Evolutionary conservation across 2,329 filamentous ascomycete species (phyloP).

Genomic region (Cryphonectria nitschkei): DNA sequence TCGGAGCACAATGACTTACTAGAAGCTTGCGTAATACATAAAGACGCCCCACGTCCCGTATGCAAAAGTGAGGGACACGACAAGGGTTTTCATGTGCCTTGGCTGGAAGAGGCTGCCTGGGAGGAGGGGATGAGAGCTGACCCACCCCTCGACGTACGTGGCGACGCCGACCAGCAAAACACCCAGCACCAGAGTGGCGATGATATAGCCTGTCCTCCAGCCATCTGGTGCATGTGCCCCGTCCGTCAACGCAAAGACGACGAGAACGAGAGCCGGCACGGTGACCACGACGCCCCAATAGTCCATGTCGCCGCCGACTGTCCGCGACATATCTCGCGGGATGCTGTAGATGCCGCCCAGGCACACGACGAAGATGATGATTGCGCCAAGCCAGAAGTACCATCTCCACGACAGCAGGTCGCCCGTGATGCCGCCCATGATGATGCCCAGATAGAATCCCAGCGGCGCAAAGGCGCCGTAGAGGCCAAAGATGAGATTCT

Average conservation of each 20-base stretch:
- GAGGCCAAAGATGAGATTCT: slow-evolving; percentile 68
- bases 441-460: slow-evolving; percentile 67
- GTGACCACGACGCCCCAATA: slow-evolving; percentile 66
- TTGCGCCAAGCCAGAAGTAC: slow-evolving; percentile 70
- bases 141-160: slow-evolving; percentile 74
- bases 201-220: slow-evolving; percentile 76
- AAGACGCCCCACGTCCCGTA: slow-evolving; percentile 73
- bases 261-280: slow-evolving; percentile 66
- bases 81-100: slow-evolving; percentile 68
- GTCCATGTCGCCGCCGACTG: slow-evolving; percentile 59
- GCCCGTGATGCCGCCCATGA: slow-evolving; percentile 65
- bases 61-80: slow-evolving; percentile 63
- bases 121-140: slow-evolving; percentile 69
- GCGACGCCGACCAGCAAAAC: slow-evolving; percentile 61
- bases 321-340: slow-evolving; percentile 37
- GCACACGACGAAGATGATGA: slow-evolving; percentile 41
- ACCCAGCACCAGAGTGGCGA: slow-evolving; percentile 66
- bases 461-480: slow-evolving; percentile 61
- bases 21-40: slow-evolving; percentile 70
- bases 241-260: slow-evolving; percentile 77
- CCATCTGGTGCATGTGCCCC: slow-evolving; percentile 68
- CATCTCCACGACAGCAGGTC: slow-evolving; percentile 67
- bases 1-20: slow-evolving; percentile 54
- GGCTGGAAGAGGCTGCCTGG: slow-evolving; percentile 71
- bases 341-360: slow-evolving; percentile 38